Conservation (phyloP, 2,329 filamentous ascomycete species). For the Botrytis pseudocinerea region DNA sequence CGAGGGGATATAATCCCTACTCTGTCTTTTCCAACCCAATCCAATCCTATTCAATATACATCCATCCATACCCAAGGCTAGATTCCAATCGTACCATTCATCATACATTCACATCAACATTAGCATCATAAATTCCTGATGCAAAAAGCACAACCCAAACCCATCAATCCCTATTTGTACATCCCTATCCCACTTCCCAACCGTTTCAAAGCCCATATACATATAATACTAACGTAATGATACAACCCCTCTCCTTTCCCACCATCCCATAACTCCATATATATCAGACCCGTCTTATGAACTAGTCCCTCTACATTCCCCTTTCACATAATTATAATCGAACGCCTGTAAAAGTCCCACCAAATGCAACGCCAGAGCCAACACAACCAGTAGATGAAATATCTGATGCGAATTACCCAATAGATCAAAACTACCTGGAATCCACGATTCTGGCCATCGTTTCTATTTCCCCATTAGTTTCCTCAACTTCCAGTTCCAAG, state of each 20-base stretch:
- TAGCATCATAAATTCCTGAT: not conserved
- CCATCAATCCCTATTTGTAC: not conserved
- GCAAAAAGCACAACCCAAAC: not conserved
- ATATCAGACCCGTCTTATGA: not conserved
- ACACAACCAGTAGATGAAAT: conserved; percentile 32
- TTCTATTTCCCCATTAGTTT: conserved; percentile 21
- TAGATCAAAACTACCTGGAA: conserved; percentile 33
- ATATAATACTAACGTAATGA: not conserved
- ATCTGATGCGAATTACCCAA: conserved; percentile 33
- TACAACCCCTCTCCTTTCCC: not conserved
- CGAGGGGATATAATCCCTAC: not conserved
- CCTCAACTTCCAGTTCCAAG: not conserved
- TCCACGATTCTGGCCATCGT: conserved; percentile 29
- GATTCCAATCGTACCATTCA: not conserved
- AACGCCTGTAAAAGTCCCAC: conserved; percentile 18
- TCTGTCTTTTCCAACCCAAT: not conserved
- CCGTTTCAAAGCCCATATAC: not conserved
- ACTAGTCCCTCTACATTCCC: not conserved
- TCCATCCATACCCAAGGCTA: not conserved
- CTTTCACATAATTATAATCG: conserved; percentile 20
- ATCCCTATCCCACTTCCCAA: not conserved
- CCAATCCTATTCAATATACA: not conserved
- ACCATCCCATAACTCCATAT: not conserved
- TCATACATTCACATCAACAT: not conserved
- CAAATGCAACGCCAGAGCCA: conserved; percentile 27